These are phyloP conservation scores for Leccinum pachyderme DNA, from an alignment of 1,284 basidiomycete genomes.

Conservation along the genomic window DNA sequence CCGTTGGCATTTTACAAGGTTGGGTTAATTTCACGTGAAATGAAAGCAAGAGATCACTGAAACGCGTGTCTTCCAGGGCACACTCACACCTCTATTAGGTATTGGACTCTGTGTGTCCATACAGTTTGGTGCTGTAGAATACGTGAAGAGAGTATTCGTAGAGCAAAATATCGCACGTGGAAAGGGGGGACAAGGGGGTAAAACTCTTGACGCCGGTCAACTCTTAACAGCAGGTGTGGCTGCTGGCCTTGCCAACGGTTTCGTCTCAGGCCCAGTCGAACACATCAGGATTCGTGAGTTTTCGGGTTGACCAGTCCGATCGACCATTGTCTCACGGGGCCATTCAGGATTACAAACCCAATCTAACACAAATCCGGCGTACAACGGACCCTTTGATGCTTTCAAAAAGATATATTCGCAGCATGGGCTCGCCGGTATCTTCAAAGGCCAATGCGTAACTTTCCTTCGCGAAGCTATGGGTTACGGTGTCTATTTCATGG, in stretches of 20 bases:
- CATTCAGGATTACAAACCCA: conserved; percentile 84
- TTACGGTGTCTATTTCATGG: conserved; percentile 89
- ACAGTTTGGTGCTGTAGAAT: conserved; percentile 93
- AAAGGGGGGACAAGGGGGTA: conserved; percentile 58
- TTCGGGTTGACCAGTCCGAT: neutral
- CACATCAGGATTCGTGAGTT: conserved; percentile 94
- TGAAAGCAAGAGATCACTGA: conserved; percentile 1
- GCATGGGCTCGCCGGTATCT: conserved; percentile 82
- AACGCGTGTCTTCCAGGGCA: conserved; percentile 60
- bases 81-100: conserved; percentile 88
- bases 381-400: conserved; percentile 85
- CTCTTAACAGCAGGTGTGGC: conserved; percentile 77
- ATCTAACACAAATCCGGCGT: conserved; percentile 67
- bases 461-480: conserved; percentile 84
- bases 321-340: conserved; percentile 5
- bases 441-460: conserved; percentile 91
- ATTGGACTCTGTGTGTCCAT: conserved; percentile 96
- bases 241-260: conserved; percentile 88
- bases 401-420: conserved; percentile 75
- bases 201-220: conserved; percentile 60
- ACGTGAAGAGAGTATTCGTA: conserved; percentile 83
- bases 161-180: conserved; percentile 54
- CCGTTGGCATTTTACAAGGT: conserved; percentile 97
- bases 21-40: conserved; percentile 6
- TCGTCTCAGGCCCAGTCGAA: conserved; percentile 95